These are phyloP conservation scores for Jimgerdemannia lactiflua DNA, from an alignment of 192 early-diverging fungal genomes.

Conservation along the genomic window DNA sequence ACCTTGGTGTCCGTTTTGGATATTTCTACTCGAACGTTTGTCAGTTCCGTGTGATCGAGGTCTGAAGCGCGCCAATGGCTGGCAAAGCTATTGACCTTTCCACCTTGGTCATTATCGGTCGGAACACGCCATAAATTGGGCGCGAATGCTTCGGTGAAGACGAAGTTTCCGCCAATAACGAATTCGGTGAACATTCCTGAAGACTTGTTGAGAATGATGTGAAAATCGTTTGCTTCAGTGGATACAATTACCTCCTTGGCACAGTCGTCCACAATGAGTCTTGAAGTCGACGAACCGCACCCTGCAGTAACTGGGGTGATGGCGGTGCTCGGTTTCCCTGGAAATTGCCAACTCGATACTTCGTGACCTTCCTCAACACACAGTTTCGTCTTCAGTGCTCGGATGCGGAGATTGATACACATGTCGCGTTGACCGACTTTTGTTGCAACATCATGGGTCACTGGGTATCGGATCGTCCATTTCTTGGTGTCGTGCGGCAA, in stretches of 20 bases:
- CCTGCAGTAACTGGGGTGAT: background rate
- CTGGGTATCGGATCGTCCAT: background rate
- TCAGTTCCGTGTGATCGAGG: background rate
- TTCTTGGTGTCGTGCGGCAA: background rate
- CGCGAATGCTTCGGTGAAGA: background rate
- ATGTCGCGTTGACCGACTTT: background rate
- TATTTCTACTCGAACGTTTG: background rate
- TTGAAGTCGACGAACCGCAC: background rate
- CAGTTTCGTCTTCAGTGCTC: background rate
- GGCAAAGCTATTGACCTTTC: slow-evolving; percentile 1
- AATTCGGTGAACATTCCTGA: slow-evolving; percentile 1
- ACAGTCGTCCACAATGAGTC: background rate
- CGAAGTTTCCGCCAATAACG: background rate
- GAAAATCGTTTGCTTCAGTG: background rate
- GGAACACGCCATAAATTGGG: slow-evolving; percentile 12
- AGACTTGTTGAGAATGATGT: background rate
- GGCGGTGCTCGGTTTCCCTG: background rate
- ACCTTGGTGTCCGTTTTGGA: background rate
- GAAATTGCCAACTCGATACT: background rate
- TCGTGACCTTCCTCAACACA: background rate
- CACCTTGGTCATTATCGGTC: slow-evolving; percentile 7
- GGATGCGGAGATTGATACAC: background rate
- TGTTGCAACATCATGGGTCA: background rate
- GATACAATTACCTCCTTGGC: background rate
- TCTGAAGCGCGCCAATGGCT: slow-evolving; percentile 2